Percentiles rank a stretch among this genome's conserved stretches.
Conservation (phyloP, 179 eudicot genomes). For the Beta corolliflora region DNA sequence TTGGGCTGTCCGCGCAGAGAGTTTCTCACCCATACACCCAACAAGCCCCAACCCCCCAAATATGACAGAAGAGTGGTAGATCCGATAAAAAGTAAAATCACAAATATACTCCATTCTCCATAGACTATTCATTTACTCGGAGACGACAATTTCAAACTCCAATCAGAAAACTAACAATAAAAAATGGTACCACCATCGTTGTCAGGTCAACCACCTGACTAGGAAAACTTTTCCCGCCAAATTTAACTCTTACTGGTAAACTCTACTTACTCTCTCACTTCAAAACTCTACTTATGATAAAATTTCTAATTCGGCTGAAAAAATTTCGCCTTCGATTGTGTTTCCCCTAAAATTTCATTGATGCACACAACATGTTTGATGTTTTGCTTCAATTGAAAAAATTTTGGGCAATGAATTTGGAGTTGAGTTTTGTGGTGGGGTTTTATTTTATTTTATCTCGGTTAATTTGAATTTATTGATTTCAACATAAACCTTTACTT, state of each 20-base stretch:
- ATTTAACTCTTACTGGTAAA: not conserved
- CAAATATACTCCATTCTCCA: too few relatives aligned
- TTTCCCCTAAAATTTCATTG: not conserved
- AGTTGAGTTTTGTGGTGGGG: too few relatives aligned
- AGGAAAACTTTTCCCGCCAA: not conserved
- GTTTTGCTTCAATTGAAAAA: conserved; percentile 16
- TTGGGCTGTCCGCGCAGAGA: too few relatives aligned
- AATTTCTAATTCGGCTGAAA: not conserved
- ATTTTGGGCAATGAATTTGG: not conserved
- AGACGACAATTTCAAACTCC: too few relatives aligned
- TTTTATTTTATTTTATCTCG: too few relatives aligned
- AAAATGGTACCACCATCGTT: not conserved
- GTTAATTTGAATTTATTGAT: not conserved
- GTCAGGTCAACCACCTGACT: not conserved
- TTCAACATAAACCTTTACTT: not conserved
- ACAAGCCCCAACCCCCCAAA: too few relatives aligned
- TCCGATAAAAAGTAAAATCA: too few relatives aligned
- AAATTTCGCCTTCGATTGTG: too few relatives aligned
- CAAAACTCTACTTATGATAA: not conserved
- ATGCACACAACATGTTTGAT: conserved; percentile 13
- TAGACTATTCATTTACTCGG: too few relatives aligned
- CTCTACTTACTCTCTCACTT: not conserved
- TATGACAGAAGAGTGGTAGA: too few relatives aligned
- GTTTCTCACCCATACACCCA: too few relatives aligned
- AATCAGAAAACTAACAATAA: too few relatives aligned